Evolutionary conservation across 176 grass and related monocot species (phyloP), one percentile per base, ranked within the genome.

Genomic region (Secale cereale): DNA sequence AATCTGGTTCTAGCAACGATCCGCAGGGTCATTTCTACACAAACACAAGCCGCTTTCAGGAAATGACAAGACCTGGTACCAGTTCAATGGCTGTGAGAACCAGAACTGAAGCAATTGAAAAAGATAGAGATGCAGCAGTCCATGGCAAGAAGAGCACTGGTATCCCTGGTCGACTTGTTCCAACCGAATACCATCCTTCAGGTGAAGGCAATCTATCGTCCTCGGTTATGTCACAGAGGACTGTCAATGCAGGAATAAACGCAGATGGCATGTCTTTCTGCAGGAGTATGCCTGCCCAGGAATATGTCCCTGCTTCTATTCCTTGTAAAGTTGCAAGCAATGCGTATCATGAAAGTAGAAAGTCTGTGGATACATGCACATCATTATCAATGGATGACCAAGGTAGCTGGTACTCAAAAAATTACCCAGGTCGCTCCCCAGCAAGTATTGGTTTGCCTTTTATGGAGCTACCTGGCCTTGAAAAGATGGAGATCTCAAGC

Each of bases 391-490:
- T 46, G 30, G 69, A 88, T 60, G 82, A 85, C 4, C 35, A 88
- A 59, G 71, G 78, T 84, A 87, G 74, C 69, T 87, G 80, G 81
- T 70, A 71, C n/a, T 62, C 86, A 62, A 86, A 89, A 67, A 29
- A 23, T 73, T 23, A 79, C 52, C 82, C 87, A 74, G 27, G 62
- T 37, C 50, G 19, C 56, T 83, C 82, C 65, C 86, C 54, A 11
- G 80, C 85, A 35, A 86, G 36, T 23, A 88, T 88, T 76, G 86
- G 78, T 4, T 85, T 71, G 16, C 65, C 83, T 92, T 92, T 88
- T 87, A 86, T 90, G 88, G 76, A 90, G 71, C 59, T 95, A 67
- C 93, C 89, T 81, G 90, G 81, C 48, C 74, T 91, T 82, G 84
- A 92, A 81, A 92, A 81, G 79, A 86, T 92, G 78, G 84, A 88